These are phyloP conservation scores for Lachancea sp. DNA, from an alignment of 805 yeast genomes.

Conservation along the genomic window DNA sequence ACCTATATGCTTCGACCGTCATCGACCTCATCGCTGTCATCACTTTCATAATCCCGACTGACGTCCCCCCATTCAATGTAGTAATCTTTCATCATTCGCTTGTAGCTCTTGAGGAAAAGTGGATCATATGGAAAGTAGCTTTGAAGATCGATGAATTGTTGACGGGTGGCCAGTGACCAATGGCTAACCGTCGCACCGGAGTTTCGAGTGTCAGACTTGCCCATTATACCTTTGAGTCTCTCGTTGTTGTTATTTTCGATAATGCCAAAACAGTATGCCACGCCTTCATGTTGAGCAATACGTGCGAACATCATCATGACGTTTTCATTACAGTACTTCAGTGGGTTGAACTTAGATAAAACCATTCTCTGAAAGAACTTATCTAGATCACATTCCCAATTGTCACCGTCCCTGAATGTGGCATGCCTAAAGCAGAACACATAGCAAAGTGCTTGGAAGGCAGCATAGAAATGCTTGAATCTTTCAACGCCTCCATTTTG, in stretches of 20 bases:
- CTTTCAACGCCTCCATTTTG: slow-evolving; percentile 76
- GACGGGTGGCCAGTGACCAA: slow-evolving; percentile 50
- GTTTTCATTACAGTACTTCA: slow-evolving; percentile 87
- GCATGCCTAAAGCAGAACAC: slow-evolving; percentile 85
- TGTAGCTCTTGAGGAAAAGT: slow-evolving; percentile 58
- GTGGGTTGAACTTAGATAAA: slow-evolving; percentile 84
- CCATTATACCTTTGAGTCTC: slow-evolving; percentile 38
- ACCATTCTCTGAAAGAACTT: slow-evolving; percentile 81
- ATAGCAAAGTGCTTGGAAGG: slow-evolving; percentile 83
- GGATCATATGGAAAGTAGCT: slow-evolving; percentile 98
- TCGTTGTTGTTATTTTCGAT: slow-evolving; percentile 77
- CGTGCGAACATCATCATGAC: slow-evolving; percentile 92
- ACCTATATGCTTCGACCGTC: slow-evolving; percentile 20
- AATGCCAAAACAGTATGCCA: slow-evolving; percentile 88
- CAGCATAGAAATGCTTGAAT: slow-evolving; percentile 82
- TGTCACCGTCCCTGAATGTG: slow-evolving; percentile 41
- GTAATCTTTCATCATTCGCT: slow-evolving; percentile 45
- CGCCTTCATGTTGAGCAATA: slow-evolving; percentile 80
- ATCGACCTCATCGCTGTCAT: slow-evolving; percentile 40
- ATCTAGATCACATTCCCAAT: slow-evolving; percentile 78
- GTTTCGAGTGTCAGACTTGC: slow-evolving; percentile 22
- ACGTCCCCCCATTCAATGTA: slow-evolving; percentile 83
- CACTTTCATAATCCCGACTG: slow-evolving; percentile 49
- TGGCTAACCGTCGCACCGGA: slow-evolving; percentile 18
- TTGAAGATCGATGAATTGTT: slow-evolving; percentile 82